Evolutionary conservation across 2,329 filamentous ascomycete species (phyloP), one percentile per base, ranked within the genome.

Genomic region (Trichophyton equinum): DNA sequence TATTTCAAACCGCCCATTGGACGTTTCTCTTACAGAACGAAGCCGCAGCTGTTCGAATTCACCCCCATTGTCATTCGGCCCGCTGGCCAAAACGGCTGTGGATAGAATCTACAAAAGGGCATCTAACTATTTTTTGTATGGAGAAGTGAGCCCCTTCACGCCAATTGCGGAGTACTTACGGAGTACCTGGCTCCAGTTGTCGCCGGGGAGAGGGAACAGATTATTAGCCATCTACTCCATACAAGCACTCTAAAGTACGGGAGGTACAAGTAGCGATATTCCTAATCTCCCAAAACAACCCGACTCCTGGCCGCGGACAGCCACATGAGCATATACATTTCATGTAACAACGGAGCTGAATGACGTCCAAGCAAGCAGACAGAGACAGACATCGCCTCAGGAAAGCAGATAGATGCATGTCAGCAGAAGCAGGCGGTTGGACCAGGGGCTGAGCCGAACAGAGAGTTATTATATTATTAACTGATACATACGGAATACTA

Each of bases 321-420:
- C 49, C 49, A 53, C 27, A 53, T 53, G 49, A 53, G 49, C 49
- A 53, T 6, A n/a, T 53, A 53, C 33, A 38, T 53, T 20, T 33
- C 49, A 53, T 53, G 49, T 53, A 53, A 53, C 49, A 33, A 53
- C 27, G 49, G 49, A 53, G 49, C 20, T 53, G 49, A 22, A 53
- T 53, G 49, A 53, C 49, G 18, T 53, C 49, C 27, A 53, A 33
- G 49, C 20, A 53, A 53, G 27, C 20, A 33, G 27, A 25, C 40
- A 53, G 49, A 53, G 15, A 53, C 27, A 53, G 8, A 53, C 3
- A 25, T 33, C 49, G 49, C 49, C 49, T 27, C 49, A 53, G 49
- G 33, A 53, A 53, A 38, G 33, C 33, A 38, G 33, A 38, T 25
- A 53, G 49, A 30, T n/a, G 49, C 49, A 53, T 30, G 25, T 53